These are phyloP conservation scores for Alternaria brassicae DNA, from an alignment of 2,329 filamentous ascomycete species.

Conservation along the genomic window DNA sequence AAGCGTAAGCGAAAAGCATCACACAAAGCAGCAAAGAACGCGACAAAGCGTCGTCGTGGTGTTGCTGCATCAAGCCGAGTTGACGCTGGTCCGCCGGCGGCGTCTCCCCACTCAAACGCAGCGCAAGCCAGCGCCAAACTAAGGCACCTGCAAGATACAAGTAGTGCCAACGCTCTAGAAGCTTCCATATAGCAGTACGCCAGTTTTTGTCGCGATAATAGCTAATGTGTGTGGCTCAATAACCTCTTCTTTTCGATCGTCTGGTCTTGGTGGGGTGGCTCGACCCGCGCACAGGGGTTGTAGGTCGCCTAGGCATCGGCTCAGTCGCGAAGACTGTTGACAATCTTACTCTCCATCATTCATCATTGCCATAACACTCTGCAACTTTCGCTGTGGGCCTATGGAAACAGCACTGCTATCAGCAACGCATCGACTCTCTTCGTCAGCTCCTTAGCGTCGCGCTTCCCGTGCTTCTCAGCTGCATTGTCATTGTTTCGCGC, in stretches of 20 bases:
- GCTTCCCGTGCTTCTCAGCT: background rate
- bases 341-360: background rate
- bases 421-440: background rate
- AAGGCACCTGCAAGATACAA: background rate
- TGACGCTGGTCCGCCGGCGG: background rate
- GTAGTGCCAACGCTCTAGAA: background rate
- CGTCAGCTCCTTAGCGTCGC: background rate
- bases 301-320: background rate
- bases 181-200: background rate
- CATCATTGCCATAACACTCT: background rate
- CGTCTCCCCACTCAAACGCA: background rate
- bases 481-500: background rate
- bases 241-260: background rate
- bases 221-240: background rate
- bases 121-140: background rate
- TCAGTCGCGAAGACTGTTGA: background rate
- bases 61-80: background rate
- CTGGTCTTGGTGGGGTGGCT: background rate
- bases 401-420: background rate
- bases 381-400: background rate
- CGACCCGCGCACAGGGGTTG: background rate
- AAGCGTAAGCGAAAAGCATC: background rate
- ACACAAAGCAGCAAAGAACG: background rate
- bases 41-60: conserved; percentile 4
- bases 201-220: background rate